Evolutionary conservation across 805 yeast genomes (phyloP).

Genomic region (Wickerhamomyces tratensis): DNA sequence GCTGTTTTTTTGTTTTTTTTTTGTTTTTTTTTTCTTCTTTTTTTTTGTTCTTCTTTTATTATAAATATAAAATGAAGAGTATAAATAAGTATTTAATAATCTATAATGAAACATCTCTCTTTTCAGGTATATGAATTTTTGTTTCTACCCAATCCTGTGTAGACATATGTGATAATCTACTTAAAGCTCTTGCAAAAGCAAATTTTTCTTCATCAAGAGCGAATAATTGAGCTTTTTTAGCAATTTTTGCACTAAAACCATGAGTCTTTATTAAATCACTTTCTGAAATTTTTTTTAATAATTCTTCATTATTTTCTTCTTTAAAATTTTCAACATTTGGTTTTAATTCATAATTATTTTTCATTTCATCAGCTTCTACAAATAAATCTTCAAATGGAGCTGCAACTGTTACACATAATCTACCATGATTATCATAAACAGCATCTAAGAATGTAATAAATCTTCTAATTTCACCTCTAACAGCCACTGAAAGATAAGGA

Average conservation of each 20-base stretch:
- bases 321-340: conserved; percentile 5
- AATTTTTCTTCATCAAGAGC: conserved; percentile 91
- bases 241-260: conserved; percentile 67
- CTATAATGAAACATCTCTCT: background rate
- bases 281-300: conserved; percentile 30
- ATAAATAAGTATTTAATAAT: background rate
- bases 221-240: conserved; percentile 65
- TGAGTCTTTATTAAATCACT: conserved; percentile 64
- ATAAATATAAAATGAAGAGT: no score
- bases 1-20: no score
- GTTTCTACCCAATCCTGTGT: conserved; percentile 82
- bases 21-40: no score
- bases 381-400: conserved; percentile 79
- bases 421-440: conserved; percentile 83
- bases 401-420: conserved; percentile 82
- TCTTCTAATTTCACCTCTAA: conserved; percentile 78
- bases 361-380: conserved; percentile 64
- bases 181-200: conserved; percentile 92
- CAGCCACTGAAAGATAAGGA: conserved; percentile 70
- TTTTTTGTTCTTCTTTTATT: no score
- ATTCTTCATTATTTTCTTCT: conserved; percentile 19
- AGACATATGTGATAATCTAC: conserved; percentile 89
- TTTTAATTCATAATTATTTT: conserved; percentile 24
- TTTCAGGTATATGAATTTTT: conserved; percentile 1
- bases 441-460: conserved; percentile 95